Evolutionary conservation across 768 basidiomycete species (phyloP), one percentile per base, ranked within the genome.

Genomic region (Lanmaoa rubissima): DNA sequence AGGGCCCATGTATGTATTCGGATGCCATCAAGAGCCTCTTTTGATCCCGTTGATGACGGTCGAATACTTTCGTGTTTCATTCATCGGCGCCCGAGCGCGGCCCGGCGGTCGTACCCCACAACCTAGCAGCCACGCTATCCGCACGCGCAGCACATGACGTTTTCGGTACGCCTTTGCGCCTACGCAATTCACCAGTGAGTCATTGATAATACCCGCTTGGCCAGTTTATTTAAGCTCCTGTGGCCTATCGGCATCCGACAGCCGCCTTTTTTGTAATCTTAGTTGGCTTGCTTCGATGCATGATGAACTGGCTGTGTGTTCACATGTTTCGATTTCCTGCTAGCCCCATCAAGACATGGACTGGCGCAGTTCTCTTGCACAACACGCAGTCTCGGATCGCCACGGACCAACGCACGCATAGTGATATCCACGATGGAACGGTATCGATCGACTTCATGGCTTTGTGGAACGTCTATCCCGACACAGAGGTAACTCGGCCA

Each of bases 11-110:
- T 26, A 24, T 40, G 3, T 48, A 8, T 48, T 32, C 16, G 6
- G 39, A 35, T 43, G 32, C 38, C 49, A 45, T 61, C 54, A 55
- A n/a, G 50, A 41, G 19, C 19, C 10, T 34, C 17, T 24, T n/a
- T 53, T 59, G 46, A 61, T 51, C 17, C 2, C 28, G 16, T 14
- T 49, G 57, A 60, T 64, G 35, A 4, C 34, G 31, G 31, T 26
- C 14, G 19, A 52, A 31, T 11, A 3, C 31, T n/a, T 48, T 41
- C 21, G 10, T 48, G 24, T 44, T 38, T 35, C 53, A 46, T 38
- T n/a, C 13, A 31, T 35, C 36, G 34, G 46, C 58, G 41, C 31
- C 17, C 34, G 24, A 19, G 9, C 50, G 28, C 28, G 13, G 14
- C 13, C n/a, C n/a, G n/a, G n/a, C n/a, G n/a, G n/a, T n/a, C n/a